Evolutionary conservation across 2,329 filamentous ascomycete species (phyloP).

Genomic region (Lecanicillium sp.): DNA sequence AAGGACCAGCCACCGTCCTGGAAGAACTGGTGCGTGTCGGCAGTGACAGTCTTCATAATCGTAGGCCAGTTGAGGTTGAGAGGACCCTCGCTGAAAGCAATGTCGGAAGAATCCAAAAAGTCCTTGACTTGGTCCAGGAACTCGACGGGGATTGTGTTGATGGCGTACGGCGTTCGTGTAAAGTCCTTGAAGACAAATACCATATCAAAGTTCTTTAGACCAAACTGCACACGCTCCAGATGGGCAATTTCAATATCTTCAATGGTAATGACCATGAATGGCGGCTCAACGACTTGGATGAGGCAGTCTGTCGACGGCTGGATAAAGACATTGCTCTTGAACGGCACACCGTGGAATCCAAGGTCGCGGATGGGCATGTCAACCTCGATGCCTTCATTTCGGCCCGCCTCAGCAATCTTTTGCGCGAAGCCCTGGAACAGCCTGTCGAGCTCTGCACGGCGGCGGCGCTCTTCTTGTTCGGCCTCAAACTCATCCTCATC

Average conservation of each 20-base stretch:
- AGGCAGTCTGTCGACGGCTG: slow-evolving; percentile 95
- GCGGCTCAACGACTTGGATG: slow-evolving; percentile 93
- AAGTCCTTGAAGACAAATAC: slow-evolving; percentile 99
- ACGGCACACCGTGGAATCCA: slow-evolving; percentile 93
- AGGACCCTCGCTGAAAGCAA: slow-evolving; percentile 87
- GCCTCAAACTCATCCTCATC: slow-evolving; percentile 99
- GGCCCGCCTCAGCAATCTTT: slow-evolving; percentile 93
- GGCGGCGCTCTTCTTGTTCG: slow-evolving; percentile 90
- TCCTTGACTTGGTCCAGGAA: slow-evolving; percentile 93
- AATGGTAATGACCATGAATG: slow-evolving; percentile 91
- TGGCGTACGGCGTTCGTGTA: slow-evolving; percentile 77
- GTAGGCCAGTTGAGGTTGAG: slow-evolving; percentile 98
- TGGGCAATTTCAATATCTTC: slow-evolving; percentile 96
- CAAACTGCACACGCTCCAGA: slow-evolving; percentile 91
- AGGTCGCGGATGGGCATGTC: slow-evolving; percentile 96
- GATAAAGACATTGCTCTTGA: slow-evolving; percentile 89
- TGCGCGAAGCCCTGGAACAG: slow-evolving; percentile 95
- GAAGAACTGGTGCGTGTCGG: slow-evolving; percentile 93
- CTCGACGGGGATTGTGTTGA: slow-evolving; percentile 98
- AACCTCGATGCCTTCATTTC: slow-evolving; percentile 82
- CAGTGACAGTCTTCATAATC: slow-evolving; percentile 98
- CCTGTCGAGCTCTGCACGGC: slow-evolving; percentile 85
- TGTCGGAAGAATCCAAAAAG: slow-evolving; percentile 92
- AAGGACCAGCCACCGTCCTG: slow-evolving; percentile 93
- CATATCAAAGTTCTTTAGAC: slow-evolving; percentile 97